These are phyloP conservation scores for Coemansia sp. DNA, from an alignment of 192 early-diverging fungal species.

Conservation along the genomic window DNA sequence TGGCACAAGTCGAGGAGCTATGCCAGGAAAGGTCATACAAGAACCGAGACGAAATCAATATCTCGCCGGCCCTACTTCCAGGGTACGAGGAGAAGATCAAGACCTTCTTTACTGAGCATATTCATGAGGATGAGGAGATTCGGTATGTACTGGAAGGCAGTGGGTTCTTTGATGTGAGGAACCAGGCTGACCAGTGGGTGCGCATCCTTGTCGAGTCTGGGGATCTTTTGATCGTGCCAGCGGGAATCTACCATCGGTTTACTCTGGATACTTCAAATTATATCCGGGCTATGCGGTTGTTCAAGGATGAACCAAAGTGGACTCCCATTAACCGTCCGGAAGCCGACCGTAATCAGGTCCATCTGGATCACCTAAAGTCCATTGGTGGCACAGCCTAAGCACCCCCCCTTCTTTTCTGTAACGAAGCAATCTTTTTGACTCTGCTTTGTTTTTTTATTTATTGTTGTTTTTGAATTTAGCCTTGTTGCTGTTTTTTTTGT, in stretches of 20 bases:
- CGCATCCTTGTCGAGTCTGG: slow-evolving; percentile 66
- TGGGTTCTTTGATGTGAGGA: slow-evolving; percentile 89
- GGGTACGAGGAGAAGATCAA: slow-evolving; percentile 92
- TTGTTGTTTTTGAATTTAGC: slow-evolving; percentile 8
- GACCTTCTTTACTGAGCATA: slow-evolving; percentile 88
- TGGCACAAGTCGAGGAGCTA: slow-evolving; percentile 62
- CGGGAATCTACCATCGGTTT: slow-evolving; percentile 96
- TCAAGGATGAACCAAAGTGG: slow-evolving; percentile 81
- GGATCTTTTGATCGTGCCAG: slow-evolving; percentile 88
- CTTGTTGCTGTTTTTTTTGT: neutral
- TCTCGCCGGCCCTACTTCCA: slow-evolving; percentile 72
- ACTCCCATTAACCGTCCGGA: slow-evolving; percentile 68
- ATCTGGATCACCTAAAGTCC: slow-evolving; percentile 43
- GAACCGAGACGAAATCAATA: slow-evolving; percentile 86
- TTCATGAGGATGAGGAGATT: slow-evolving; percentile 98
- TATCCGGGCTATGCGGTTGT: slow-evolving; percentile 79
- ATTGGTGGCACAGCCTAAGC: slow-evolving; percentile 2
- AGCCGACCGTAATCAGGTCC: slow-evolving; percentile 57
- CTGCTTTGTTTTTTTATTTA: neutral
- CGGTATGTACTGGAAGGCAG: slow-evolving; percentile 82
- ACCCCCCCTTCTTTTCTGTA: neutral
- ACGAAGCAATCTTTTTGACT: neutral
- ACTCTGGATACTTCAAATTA: slow-evolving; percentile 83
- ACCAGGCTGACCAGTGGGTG: slow-evolving; percentile 68
- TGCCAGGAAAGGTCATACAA: slow-evolving; percentile 76